Evolutionary conservation across 2,329 filamentous ascomycete genomes (phyloP).

Genomic region (Claviceps capensis): DNA sequence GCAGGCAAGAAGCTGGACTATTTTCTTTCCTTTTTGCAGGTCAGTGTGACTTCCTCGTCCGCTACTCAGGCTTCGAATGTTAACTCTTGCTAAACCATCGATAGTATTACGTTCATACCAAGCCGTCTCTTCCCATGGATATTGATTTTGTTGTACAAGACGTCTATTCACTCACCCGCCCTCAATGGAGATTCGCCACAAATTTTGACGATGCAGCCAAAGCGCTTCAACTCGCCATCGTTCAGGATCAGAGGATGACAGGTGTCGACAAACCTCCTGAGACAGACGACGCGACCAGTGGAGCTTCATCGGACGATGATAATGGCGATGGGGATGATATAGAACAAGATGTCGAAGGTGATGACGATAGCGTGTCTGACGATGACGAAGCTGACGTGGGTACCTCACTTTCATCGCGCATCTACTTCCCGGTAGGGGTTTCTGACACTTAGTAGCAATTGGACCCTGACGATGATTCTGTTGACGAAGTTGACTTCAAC

Average conservation of each 20-base stretch:
- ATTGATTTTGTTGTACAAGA: conserved; percentile 95
- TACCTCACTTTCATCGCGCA: not conserved
- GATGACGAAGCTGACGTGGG: conserved; percentile 47
- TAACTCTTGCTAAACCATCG: not conserved
- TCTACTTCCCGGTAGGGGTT: not conserved
- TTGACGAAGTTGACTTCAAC: conserved; percentile 50
- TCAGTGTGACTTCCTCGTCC: conserved; percentile 16
- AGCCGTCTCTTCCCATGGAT: conserved; percentile 85
- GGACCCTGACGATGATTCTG: conserved; percentile 35
- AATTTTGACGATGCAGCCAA: conserved; percentile 72
- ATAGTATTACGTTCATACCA: conserved; percentile 88
- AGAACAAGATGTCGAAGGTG: conserved; percentile 45
- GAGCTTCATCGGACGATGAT: conserved; percentile 63
- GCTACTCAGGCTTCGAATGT: not conserved
- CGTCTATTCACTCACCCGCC: conserved; percentile 69
- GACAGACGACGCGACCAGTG: conserved; percentile 58
- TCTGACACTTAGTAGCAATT: conserved; percentile 14
- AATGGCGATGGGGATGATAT: conserved; percentile 53
- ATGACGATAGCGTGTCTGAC: conserved; percentile 44
- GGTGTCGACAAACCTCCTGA: conserved; percentile 57
- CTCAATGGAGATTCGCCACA: conserved; percentile 80
- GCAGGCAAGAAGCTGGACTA: conserved; percentile 97
- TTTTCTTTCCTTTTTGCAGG: conserved; percentile 89
- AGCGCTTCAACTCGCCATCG: conserved; percentile 75
- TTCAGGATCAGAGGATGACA: conserved; percentile 73